A percentile compares a stretch with the other conserved stretches of the same genome.
Evolutionary conservation across 208 protist genomes (phyloP).

Genomic region (Strigomonas oncopelti): DNA sequence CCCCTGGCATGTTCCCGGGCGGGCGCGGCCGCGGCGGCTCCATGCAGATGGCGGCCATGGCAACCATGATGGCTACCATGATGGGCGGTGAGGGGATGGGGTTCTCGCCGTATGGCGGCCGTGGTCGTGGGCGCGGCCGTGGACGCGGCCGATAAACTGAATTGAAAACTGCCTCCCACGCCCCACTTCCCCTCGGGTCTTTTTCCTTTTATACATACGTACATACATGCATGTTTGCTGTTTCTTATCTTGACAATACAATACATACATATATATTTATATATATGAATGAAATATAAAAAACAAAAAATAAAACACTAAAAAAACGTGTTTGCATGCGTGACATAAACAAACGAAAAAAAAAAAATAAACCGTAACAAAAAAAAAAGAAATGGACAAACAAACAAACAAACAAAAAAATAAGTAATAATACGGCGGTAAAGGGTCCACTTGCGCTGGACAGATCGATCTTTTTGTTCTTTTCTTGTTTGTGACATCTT

Average conservation of each 20-base stretch:
- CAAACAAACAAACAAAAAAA: conserved; percentile 15
- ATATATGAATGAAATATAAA: conserved; percentile 12
- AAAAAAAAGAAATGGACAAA: conserved; percentile 10
- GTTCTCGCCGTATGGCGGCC: conserved; percentile 63
- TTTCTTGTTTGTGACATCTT: no score
- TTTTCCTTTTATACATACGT: neutral
- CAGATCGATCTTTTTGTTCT: no score
- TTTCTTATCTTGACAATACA: conserved; percentile 2
- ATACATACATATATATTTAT: conserved; percentile 10
- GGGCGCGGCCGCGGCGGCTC: conserved; percentile 28
- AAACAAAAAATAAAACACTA: conserved; percentile 12
- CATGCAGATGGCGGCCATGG: conserved; percentile 69
- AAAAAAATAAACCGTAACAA: conserved; percentile 22
- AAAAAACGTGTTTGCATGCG: neutral
- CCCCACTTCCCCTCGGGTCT: no score
- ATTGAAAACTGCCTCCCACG: no score
- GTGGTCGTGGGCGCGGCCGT: conserved; percentile 32
- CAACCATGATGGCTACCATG: conserved; percentile 79
- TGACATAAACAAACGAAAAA: conserved; percentile 6
- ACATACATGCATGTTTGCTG: neutral
- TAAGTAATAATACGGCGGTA: neutral
- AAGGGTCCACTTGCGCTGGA: neutral
- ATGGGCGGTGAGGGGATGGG: conserved; percentile 51
- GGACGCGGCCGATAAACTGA: conserved; percentile 21
- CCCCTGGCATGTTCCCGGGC: conserved; percentile 30